Evolutionary conservation across 2,329 filamentous ascomycete species (phyloP).

Genomic region (Metarhizium anisopliae): DNA sequence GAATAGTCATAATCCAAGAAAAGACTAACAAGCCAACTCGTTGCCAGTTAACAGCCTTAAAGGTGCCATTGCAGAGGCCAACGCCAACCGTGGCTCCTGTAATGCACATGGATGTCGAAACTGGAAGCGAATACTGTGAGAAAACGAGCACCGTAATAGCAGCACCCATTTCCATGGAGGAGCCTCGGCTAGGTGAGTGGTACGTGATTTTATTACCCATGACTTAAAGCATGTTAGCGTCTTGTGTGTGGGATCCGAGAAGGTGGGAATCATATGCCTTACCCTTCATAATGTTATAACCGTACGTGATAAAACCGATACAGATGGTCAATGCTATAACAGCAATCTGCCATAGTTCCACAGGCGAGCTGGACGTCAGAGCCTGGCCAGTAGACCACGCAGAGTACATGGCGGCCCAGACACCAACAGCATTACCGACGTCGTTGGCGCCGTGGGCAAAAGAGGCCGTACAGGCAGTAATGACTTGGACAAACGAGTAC

Average conservation of each 20-base stretch:
- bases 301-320: conserved; percentile 62
- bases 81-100: conserved; percentile 72
- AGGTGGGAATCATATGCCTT: conserved; percentile 17
- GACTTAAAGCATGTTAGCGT: conserved; percentile 30
- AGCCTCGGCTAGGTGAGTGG: conserved; percentile 48
- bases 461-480: conserved; percentile 63
- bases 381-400: conserved; percentile 57
- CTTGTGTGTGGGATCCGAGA: background rate
- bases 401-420: conserved; percentile 61
- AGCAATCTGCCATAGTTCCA: conserved; percentile 69
- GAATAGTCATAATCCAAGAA: conserved; percentile 46
- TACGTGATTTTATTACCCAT: conserved; percentile 78
- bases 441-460: conserved; percentile 74
- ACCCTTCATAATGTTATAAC: conserved; percentile 80
- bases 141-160: conserved; percentile 69
- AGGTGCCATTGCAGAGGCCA: conserved; percentile 64
- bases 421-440: conserved; percentile 61
- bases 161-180: conserved; percentile 72
- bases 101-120: conserved; percentile 73
- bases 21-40: conserved; percentile 58
- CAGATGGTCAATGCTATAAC: conserved; percentile 57
- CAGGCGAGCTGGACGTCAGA: conserved; percentile 51
- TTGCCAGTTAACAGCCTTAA: conserved; percentile 68
- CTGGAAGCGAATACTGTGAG: conserved; percentile 65
- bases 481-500: conserved; percentile 57